Evolutionary conservation across 139 green algal species (phyloP), one percentile per base, ranked within the genome.

Genomic region (Zygnema circumcarinatum): DNA sequence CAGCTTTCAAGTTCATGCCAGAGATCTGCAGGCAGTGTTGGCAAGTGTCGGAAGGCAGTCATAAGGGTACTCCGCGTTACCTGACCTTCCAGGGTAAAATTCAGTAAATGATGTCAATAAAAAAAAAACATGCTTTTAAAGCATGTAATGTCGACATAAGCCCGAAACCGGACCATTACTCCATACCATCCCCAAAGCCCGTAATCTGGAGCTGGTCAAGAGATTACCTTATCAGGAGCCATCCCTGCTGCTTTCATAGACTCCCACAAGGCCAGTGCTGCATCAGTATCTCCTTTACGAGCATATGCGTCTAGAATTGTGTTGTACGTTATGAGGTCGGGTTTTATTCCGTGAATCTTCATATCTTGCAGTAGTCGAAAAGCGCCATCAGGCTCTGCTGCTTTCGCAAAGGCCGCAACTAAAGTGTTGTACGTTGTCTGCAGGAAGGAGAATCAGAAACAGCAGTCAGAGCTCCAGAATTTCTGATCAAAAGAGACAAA

Each of bases 391-490:
- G 38, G 31, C 0, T 42, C 25, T 0, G 76, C 85, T 38, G 47
- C 78, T 68, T 90, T 90, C 35, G 67, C 85, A 31, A 52, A 90
- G 1, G 85, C 85, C 29, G 85, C 31, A 31, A 88, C 68, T 47
- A 90, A 33, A 21, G 85, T 87, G 79, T 86, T 90, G 76, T 83
- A 90, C 0, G 85, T 90, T 38, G 75, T 52, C 75, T 89, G 81
- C 0, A 78, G 16, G 16, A 39, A 41, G 11, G 16, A 41, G 16
- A 62, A 16, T n/a, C n/a, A n/a, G n/a, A n/a, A n/a, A n/a, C n/a
- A n/a, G n/a, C n/a, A n/a, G n/a, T n/a, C n/a, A n/a, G n/a, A n/a
- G n/a, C n/a, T n/a, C n/a, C n/a, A n/a, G n/a, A n/a, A n/a, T n/a
- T n/a, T n/a, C n/a, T n/a, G n/a, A n/a, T n/a, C n/a, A n/a, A n/a